A percentile compares a stretch with the other conserved stretches of the same genome.
phyloP scores from a whole-genome alignment of 78 protist genomes.

The Mastigamoeba balamuthi region DNA sequence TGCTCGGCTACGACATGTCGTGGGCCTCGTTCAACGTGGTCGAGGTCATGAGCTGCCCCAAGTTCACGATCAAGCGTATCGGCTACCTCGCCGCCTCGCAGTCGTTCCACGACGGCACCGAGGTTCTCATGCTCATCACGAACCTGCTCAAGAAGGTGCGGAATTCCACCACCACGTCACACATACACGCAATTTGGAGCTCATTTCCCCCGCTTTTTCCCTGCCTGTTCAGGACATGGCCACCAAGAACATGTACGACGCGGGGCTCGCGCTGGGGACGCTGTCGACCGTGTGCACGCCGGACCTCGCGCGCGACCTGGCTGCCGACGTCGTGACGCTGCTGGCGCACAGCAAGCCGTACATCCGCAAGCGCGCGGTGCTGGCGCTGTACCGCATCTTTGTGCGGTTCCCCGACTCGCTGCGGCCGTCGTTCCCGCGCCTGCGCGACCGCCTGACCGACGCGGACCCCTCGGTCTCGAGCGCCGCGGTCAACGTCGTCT shows the following conservation, averaged over 20 bases:
- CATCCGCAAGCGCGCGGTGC: conserved; percentile 71
- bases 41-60: conserved; percentile 76
- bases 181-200: background rate
- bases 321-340: conserved; percentile 71
- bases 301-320: conserved; percentile 85
- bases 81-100: conserved; percentile 88
- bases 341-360: conserved; percentile 53
- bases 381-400: conserved; percentile 74
- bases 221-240: conserved; percentile 45
- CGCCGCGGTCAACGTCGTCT: conserved; percentile 89
- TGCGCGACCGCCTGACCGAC: conserved; percentile 80
- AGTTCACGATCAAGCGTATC: conserved; percentile 75
- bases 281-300: conserved; percentile 76
- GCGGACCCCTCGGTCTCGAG: conserved; percentile 65
- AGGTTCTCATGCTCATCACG: conserved; percentile 81
- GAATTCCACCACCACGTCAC: no score
- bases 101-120: conserved; percentile 68
- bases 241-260: conserved; percentile 64
- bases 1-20: conserved; percentile 88
- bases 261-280: conserved; percentile 77
- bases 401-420: conserved; percentile 88
- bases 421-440: conserved; percentile 82
- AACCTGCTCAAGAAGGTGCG: conserved; percentile 83
- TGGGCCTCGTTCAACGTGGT: conserved; percentile 88
- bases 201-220: background rate